Evolutionary conservation across 1,284 basidiomycete species (phyloP), one percentile per base, ranked within the genome.

Genomic region (Wallemia mellicola): DNA sequence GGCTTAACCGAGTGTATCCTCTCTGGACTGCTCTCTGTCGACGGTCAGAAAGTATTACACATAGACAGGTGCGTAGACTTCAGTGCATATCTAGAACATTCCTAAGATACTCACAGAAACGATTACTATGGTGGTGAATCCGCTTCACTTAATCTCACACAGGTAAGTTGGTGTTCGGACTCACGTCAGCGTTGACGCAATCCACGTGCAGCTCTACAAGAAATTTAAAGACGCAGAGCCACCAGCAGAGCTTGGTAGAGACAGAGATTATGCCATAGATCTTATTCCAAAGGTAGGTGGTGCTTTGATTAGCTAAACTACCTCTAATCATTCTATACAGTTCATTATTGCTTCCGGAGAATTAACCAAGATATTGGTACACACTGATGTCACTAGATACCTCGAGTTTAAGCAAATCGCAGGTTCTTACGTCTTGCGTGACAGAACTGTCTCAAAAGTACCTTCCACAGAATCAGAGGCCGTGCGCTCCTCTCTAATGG

Each of bases 361-460:
- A 72, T 82, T 99, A 68, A 95, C 91, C 61, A 85, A 84, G 72
- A 98, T 99, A 72, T 82, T 99, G 63, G 91, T 98, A 57, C 92
- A 98, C 76, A 98, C 94, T 65, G 91, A 98, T 69, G 94, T 99
- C 63, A 94, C 87, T 30, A 82, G 91, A 63, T 99, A 99, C 74
- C 83, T 99, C 68, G 94, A 98, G 71, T 98, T 98, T 77, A 98
- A 98, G 77, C 92, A 96, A 75, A 96, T 99, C 71, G 88, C 94
- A 1, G 94, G 92, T 60, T 91, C 86, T 67, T 98, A 85, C 71
- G 94, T 99, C 62, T 95, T 91, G 72, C 83, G 92, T 60, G 94
- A 98, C 72, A 87, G 88, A 62, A 84, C 74, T 73, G 95, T 99
- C 71, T 89, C 87, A 63, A 99, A 99, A 73, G 94, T 99, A 14